Base-by-base conservation (phyloP, 139 green algal genomes). In the Nannochloris sp. region DNA sequence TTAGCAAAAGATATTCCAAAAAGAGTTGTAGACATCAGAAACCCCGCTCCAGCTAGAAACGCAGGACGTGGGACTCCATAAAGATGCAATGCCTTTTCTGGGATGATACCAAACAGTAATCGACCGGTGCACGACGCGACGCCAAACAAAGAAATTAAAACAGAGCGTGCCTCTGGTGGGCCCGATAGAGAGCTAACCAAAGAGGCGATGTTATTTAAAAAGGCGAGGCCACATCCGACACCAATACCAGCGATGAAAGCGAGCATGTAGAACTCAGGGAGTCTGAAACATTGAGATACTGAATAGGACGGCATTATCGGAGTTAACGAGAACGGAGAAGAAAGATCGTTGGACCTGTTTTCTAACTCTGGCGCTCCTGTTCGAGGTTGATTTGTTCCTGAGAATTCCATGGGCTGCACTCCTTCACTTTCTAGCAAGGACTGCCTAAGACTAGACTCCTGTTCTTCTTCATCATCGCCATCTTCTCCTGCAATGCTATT, bases 181-280 rank as follows among this genome's bases (percentile, higher is more conserved):
- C 79, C 80, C 2, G 66, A 72, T 34, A 87, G 54, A 1, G 78
- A 63, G 7, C 78, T 57, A n/a, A 85, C 79, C 42, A 91, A 51
- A 64, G 88, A 72, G 0, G 69, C 68, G 25, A 90, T 31, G 72
- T 95, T 95, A 79, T 95, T 95, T 33, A 95, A 71, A 35, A 83
- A 72, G 0, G 81, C 72, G 24, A 95, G 72, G 13, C 87, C 83
- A 4, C 65, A 64, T 6, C 86, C 86, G 32, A 73, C 67, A 12
- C 70, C 75, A 47, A 85, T 70, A 23, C 44, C 59, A 53, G 82
- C 81, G 30, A 75, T 67, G 4, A 76, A 3, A 55, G 84, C 83
- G 1, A 83, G 58, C 54, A 91, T 70, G 85, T 85, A 95, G 60
- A 90, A 88, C 25, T 83, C 54, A 25, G 66, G n/a, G 15, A 27